Evolutionary conservation across 164 flowering plant genomes (phyloP).

Genomic region (Kingdonia uniflora): DNA sequence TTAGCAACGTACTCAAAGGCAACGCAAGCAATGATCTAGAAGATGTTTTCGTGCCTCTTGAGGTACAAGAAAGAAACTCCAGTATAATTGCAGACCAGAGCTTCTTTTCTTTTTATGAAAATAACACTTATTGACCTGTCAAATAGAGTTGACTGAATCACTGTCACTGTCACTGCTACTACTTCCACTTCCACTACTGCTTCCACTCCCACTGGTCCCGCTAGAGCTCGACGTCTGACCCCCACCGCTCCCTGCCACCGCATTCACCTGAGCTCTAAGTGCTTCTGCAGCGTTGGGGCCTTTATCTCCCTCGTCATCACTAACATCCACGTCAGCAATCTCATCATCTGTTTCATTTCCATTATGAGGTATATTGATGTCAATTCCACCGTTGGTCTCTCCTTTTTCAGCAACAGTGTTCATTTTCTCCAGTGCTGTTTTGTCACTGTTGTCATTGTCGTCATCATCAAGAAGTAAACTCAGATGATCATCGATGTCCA

Average conservation of each 20-base stretch:
- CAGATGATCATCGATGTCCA: conserved; percentile 42
- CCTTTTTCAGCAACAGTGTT: conserved; percentile 10
- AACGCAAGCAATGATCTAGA: too few relatives aligned
- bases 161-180: conserved; percentile 56
- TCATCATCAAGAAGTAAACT: conserved; percentile 42
- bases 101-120: too few relatives aligned
- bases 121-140: conserved; percentile 8
- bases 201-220: conserved; percentile 55
- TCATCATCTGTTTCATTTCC: conserved; percentile 64
- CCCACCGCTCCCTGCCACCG: conserved; percentile 34
- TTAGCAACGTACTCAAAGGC: too few relatives aligned
- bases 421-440: conserved; percentile 19
- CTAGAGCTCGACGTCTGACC: conserved; percentile 44
- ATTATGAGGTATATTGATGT: conserved; percentile 31
- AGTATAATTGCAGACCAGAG: too few relatives aligned
- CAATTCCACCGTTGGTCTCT: conserved; percentile 23
- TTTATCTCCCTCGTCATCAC: conserved; percentile 54
- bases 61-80: too few relatives aligned
- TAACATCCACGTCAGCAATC: conserved; percentile 80
- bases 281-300: conserved; percentile 81
- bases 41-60: too few relatives aligned
- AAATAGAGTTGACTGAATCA: conserved; percentile 44
- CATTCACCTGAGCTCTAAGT: conserved; percentile 70
- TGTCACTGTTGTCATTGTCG: conserved; percentile 2
- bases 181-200: conserved; percentile 49